These are phyloP conservation scores for Amoebophrya sp. DNA, from an alignment of 169 alveolate genomes.

Conservation along the genomic window DNA sequence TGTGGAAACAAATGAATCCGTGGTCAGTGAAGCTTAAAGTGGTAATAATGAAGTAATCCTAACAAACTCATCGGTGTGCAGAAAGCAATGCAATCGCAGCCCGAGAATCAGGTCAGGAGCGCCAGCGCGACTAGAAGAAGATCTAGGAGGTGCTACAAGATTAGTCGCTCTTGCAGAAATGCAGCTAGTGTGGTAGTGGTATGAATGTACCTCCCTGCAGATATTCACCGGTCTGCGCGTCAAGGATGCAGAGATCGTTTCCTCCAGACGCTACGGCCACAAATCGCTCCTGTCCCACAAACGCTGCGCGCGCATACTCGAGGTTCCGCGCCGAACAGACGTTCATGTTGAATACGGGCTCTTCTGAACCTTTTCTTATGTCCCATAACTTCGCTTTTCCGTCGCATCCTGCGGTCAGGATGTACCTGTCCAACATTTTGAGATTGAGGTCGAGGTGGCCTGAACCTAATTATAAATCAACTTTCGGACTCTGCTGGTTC, in stretches of 20 bases:
- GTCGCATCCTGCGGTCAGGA: background rate
- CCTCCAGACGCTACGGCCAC: background rate
- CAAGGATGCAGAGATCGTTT: background rate
- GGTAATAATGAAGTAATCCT: too few relatives aligned
- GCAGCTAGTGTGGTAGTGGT: too few relatives aligned
- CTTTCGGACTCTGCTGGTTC: too few relatives aligned
- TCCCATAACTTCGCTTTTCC: background rate
- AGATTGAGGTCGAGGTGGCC: background rate
- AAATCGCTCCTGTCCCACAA: background rate
- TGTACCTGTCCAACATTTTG: background rate
- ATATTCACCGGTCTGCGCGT: background rate
- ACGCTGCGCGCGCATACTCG: background rate
- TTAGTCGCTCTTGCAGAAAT: too few relatives aligned
- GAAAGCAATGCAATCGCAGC: too few relatives aligned
- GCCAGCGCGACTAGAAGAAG: too few relatives aligned
- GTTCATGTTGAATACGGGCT: background rate
- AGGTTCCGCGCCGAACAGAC: background rate
- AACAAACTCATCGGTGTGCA: too few relatives aligned
- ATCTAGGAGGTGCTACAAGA: too few relatives aligned
- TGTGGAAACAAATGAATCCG: too few relatives aligned
- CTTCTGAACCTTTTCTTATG: background rate
- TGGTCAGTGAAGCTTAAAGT: too few relatives aligned
- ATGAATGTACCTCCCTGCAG: background rate
- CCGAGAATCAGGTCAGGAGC: too few relatives aligned
- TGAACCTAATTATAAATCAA: too few relatives aligned